Evolutionary conservation across 2,329 filamentous ascomycete species (phyloP).

Genomic region (Monosporascus sp.): DNA sequence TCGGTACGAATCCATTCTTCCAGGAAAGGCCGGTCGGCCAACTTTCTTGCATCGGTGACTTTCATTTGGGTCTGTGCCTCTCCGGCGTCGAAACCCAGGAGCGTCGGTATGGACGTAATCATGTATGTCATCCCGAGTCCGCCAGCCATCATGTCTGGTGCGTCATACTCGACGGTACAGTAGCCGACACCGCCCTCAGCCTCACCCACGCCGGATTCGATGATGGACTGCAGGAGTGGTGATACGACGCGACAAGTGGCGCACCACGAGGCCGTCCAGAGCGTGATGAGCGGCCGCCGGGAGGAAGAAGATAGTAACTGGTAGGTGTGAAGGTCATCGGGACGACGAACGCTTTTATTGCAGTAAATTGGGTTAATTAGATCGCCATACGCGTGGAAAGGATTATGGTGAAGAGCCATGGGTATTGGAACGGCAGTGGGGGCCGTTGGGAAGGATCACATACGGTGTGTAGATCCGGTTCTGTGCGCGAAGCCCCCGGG

Average conservation of each 20-base stretch:
- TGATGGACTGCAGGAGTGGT: slow-evolving; percentile 43
- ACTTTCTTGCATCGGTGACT: slow-evolving; percentile 42
- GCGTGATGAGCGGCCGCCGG: slow-evolving; percentile 50
- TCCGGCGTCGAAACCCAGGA: slow-evolving; percentile 52
- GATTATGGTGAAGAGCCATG: slow-evolving; percentile 1
- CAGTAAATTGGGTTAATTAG: neutral
- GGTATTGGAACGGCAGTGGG: slow-evolving; percentile 3
- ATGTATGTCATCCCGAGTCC: slow-evolving; percentile 49
- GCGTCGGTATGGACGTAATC: slow-evolving; percentile 53
- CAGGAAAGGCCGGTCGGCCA: slow-evolving; percentile 46
- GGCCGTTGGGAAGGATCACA: slow-evolving; percentile 14
- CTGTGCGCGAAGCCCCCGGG: slow-evolving; percentile 18
- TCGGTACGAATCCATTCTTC: slow-evolving; percentile 50
- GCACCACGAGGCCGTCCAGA: slow-evolving; percentile 58
- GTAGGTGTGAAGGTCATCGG: slow-evolving; percentile 50
- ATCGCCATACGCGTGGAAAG: neutral
- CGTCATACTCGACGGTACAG: slow-evolving; percentile 51
- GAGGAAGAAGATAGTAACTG: slow-evolving; percentile 50
- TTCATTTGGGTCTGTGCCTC: slow-evolving; percentile 46
- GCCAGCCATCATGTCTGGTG: slow-evolving; percentile 48
- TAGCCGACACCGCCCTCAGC: slow-evolving; percentile 51
- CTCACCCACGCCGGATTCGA: slow-evolving; percentile 49
- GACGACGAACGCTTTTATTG: slow-evolving; percentile 44
- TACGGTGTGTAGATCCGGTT: slow-evolving; percentile 39
- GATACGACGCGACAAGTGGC: slow-evolving; percentile 45